Conservation (phyloP, 192 early-diverging fungal genomes). For the Kappamyces sp. region DNA sequence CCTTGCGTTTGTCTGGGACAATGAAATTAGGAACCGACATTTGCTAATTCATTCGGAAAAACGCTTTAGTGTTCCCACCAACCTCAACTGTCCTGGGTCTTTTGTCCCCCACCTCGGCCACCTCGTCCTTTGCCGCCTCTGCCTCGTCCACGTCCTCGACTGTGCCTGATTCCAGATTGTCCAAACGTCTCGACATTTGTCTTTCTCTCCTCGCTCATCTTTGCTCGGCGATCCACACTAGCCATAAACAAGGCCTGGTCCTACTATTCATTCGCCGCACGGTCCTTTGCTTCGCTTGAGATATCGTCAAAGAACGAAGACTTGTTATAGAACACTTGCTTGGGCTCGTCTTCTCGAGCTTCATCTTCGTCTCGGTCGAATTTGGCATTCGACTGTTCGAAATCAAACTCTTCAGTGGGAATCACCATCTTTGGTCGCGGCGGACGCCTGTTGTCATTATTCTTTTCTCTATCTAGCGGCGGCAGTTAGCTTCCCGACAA, state of each 20-base stretch:
- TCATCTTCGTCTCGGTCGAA: conserved; percentile 83
- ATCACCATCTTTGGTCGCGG: conserved; percentile 33
- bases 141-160: conserved; percentile 3
- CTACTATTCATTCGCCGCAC: conserved; percentile 58
- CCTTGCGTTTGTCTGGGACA: conserved; percentile 64
- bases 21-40: conserved; percentile 36
- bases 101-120: too few species aligned
- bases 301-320: conserved; percentile 96
- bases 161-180: conserved; percentile 45
- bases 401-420: conserved; percentile 88
- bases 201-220: conserved; percentile 77
- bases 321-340: conserved; percentile 67
- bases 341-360: conserved; percentile 36
- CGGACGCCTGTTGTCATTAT: neutral
- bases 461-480: neutral
- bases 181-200: conserved; percentile 98
- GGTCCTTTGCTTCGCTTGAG: conserved; percentile 91
- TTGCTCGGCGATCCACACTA: conserved; percentile 54
- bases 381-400: conserved; percentile 91
- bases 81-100: too few species aligned
- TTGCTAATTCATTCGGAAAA: neutral
- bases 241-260: conserved; percentile 6
- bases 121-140: neutral
- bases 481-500: neutral
- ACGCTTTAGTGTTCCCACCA: too few species aligned